A percentile compares a stretch with the other conserved stretches of the same genome.
Evolutionary conservation across 805 yeast species (phyloP).

Genomic region (Ogataea corticis): DNA sequence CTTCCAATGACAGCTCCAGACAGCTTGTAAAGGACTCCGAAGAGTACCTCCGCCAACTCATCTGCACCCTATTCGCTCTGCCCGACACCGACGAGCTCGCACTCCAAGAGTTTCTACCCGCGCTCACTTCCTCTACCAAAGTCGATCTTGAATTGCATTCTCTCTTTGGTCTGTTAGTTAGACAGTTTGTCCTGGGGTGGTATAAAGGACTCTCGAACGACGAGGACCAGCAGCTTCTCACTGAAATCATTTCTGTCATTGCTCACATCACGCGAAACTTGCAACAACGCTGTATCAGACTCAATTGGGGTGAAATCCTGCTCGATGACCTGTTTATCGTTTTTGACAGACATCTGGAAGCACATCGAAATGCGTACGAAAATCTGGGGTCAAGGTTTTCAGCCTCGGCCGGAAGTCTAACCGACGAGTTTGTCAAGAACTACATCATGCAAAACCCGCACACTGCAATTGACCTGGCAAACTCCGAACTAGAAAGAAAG

Average conservation of each 20-base stretch:
- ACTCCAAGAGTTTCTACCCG: conserved; percentile 34
- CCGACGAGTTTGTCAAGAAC: conserved; percentile 15
- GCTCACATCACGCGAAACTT: conserved; percentile 42
- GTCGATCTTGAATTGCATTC: conserved; percentile 49
- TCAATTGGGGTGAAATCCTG: conserved; percentile 39
- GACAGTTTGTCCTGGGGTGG: conserved; percentile 50
- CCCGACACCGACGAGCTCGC: conserved; percentile 5
- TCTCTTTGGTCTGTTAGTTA: conserved; percentile 44
- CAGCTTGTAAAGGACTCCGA: conserved; percentile 21
- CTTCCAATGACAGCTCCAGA: not conserved
- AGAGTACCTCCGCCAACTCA: conserved; percentile 25
- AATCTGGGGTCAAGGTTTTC: conserved; percentile 20
- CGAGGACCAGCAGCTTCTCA: conserved; percentile 42
- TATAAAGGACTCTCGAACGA: conserved; percentile 39
- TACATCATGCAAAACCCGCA: conserved; percentile 24
- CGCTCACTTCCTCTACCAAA: conserved; percentile 38
- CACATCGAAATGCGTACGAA: conserved; percentile 10
- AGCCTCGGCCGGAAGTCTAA: not conserved
- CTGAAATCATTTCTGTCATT: conserved; percentile 40
- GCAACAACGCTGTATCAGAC: conserved; percentile 33
- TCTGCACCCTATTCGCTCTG: conserved; percentile 17
- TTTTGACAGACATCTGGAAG: conserved; percentile 31
- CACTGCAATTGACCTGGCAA: conserved; percentile 20
- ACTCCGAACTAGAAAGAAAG: conserved; percentile 26
- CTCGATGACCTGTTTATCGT: conserved; percentile 47